Evolutionary conservation across 2,329 filamentous ascomycete genomes (phyloP).

Genomic region (Clonostachys byssicola): DNA sequence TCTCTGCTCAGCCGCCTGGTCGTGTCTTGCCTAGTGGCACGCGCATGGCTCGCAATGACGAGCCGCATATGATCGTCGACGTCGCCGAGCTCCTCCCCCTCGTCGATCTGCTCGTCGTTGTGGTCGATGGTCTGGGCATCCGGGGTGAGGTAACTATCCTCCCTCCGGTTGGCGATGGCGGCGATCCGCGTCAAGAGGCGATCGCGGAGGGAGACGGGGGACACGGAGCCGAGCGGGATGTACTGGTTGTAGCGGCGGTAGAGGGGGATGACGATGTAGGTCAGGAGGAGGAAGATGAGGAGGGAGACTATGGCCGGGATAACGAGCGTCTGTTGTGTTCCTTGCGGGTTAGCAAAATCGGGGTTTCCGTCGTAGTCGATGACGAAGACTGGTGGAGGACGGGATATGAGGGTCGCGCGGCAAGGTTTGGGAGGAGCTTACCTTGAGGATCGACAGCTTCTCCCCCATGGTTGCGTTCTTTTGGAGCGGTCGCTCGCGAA

Average conservation of each 20-base stretch:
- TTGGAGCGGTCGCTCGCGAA: not conserved
- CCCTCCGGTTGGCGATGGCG: constrained; percentile 43
- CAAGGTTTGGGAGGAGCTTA: not conserved
- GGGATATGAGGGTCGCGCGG: not conserved
- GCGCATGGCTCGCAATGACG: constrained; percentile 27
- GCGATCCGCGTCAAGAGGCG: constrained; percentile 28
- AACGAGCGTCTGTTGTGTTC: constrained; percentile 60
- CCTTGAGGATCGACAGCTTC: constrained; percentile 2
- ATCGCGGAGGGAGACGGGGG: constrained; percentile 47
- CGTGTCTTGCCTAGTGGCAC: constrained; percentile 34
- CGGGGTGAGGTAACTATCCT: constrained; percentile 18
- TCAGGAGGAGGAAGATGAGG: constrained; percentile 60
- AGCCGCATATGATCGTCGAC: constrained; percentile 45
- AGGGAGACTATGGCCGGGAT: constrained; percentile 69
- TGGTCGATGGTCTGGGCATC: constrained; percentile 37
- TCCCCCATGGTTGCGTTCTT: not conserved
- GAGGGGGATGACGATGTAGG: constrained; percentile 61
- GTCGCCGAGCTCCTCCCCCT: constrained; percentile 61
- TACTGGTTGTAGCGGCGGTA: constrained; percentile 72
- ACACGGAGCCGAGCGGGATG: constrained; percentile 62
- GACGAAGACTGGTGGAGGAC: not conserved
- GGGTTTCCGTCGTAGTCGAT: not conserved
- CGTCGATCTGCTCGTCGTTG: constrained; percentile 64
- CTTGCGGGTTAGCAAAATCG: constrained; percentile 4
- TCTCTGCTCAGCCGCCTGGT: constrained; percentile 70